Conservation (phyloP, 768 basidiomycete genomes). For the Serendipita sp. region DNA sequence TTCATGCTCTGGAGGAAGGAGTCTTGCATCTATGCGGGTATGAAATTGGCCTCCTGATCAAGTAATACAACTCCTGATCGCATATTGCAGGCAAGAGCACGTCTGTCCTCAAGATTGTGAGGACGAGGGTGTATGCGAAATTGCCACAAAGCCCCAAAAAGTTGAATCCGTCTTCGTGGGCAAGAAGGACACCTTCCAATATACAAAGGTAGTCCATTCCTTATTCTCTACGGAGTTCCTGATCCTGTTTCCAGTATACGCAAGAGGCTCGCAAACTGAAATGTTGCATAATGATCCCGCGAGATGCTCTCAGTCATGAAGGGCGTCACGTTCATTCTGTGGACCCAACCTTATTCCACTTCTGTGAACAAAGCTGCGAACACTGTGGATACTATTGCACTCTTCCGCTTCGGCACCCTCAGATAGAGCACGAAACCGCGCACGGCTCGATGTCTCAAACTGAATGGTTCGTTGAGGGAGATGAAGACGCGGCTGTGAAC, state of each 20-base stretch:
- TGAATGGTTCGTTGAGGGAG: conserved; percentile 40
- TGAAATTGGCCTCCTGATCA: not conserved
- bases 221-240: not conserved
- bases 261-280: conserved; percentile 18
- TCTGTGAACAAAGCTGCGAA: conserved; percentile 32
- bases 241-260: not conserved
- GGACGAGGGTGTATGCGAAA: conserved; percentile 38
- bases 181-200: conserved; percentile 44
- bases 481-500: conserved; percentile 34
- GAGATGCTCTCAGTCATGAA: conserved; percentile 27
- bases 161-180: conserved; percentile 49
- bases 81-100: conserved; percentile 32
- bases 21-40: conserved; percentile 45
- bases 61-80: not conserved
- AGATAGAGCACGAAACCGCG: conserved; percentile 45
- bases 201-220: conserved; percentile 14
- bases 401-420: conserved; percentile 32
- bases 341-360: conserved; percentile 35
- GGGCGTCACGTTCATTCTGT: conserved; percentile 36
- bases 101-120: conserved; percentile 30
- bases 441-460: conserved; percentile 50
- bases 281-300: conserved; percentile 33
- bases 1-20: conserved; percentile 31
- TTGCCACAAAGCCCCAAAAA: conserved; percentile 41
- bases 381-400: conserved; percentile 46